Conservation (phyloP, 2,329 filamentous ascomycete genomes). For the Xylaria sp. region DNA sequence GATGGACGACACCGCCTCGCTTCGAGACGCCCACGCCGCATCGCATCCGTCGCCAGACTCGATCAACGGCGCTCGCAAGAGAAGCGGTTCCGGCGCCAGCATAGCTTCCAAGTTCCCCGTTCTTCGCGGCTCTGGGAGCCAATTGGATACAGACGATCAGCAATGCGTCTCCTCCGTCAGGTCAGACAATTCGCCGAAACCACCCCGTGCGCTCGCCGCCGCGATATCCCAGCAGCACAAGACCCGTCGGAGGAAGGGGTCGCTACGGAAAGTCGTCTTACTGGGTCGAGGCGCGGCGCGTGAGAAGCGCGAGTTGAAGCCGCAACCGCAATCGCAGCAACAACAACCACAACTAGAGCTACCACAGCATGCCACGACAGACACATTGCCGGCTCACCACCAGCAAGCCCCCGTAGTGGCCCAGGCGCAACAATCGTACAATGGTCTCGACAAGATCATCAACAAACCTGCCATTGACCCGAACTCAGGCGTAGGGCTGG, state of each 20-base stretch:
- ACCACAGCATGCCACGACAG: constrained; percentile 31
- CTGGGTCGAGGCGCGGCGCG: constrained; percentile 67
- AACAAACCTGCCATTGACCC: constrained; percentile 30
- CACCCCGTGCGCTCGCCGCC: constrained; percentile 31
- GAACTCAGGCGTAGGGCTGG: neutral
- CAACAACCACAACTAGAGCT: constrained; percentile 42
- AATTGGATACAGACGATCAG: constrained; percentile 27
- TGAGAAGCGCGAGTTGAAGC: constrained; percentile 50
- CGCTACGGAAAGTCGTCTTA: constrained; percentile 79
- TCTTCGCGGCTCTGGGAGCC: constrained; percentile 42
- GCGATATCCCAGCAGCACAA: constrained; percentile 40
- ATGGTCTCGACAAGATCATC: constrained; percentile 10
- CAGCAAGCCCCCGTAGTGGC: constrained; percentile 22
- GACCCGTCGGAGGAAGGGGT: constrained; percentile 71
- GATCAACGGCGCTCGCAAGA: constrained; percentile 38
- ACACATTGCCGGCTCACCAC: constrained; percentile 12
- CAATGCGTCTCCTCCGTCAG: constrained; percentile 9
- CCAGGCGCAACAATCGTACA: constrained; percentile 13
- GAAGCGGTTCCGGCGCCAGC: constrained; percentile 55
- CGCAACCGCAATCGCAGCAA: constrained; percentile 41
- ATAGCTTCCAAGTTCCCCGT: constrained; percentile 67
- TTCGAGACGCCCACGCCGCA: constrained; percentile 23
- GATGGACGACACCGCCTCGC: constrained; percentile 29
- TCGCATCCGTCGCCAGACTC: constrained; percentile 26
- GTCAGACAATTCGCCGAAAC: constrained; percentile 17